Conservation (phyloP, 2,329 filamentous ascomycete species). For the Pleurostoma richardsiae region DNA sequence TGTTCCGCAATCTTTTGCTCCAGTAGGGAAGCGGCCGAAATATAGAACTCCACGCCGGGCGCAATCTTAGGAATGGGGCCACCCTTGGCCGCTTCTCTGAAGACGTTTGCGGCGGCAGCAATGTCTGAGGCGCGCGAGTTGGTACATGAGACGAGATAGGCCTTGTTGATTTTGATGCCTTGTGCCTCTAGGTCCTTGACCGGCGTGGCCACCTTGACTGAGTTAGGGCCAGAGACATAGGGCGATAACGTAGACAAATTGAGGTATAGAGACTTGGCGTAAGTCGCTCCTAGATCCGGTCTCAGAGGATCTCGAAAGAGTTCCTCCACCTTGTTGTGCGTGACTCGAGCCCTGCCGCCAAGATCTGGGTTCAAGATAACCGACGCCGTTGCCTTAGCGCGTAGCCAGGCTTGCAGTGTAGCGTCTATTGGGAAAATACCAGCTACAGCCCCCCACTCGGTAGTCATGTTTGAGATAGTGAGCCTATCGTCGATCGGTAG, state of each 20-base stretch:
- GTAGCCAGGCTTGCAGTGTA: constrained; percentile 67
- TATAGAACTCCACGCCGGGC: constrained; percentile 76
- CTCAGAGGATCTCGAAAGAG: constrained; percentile 60
- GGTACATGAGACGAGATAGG: constrained; percentile 96
- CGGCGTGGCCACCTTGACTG: constrained; percentile 81
- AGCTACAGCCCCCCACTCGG: constrained; percentile 60
- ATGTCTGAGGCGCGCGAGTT: constrained; percentile 81
- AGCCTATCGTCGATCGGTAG: constrained; percentile 69
- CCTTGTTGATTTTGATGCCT: constrained; percentile 76
- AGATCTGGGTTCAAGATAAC: constrained; percentile 52
- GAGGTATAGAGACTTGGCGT: constrained; percentile 78
- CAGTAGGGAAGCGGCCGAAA: constrained; percentile 75
- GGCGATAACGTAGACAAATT: constrained; percentile 80
- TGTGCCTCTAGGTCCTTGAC: constrained; percentile 66
- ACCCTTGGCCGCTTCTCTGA: constrained; percentile 67
- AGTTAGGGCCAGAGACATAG: constrained; percentile 83
- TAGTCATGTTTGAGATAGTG: constrained; percentile 76
- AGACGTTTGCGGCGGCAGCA: constrained; percentile 75
- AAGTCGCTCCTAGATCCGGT: constrained; percentile 73
- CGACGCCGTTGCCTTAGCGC: constrained; percentile 68
- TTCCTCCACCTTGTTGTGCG: constrained; percentile 67
- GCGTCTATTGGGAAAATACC: constrained; percentile 69
- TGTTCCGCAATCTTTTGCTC: constrained; percentile 78
- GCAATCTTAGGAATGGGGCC: constrained; percentile 67
- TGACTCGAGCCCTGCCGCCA: constrained; percentile 55